Percentiles rank a stretch among this genome's conserved stretches.
Evolutionary conservation across 2,329 filamentous ascomycete genomes (phyloP).

Genomic region (Chaetomium olivaceum): DNA sequence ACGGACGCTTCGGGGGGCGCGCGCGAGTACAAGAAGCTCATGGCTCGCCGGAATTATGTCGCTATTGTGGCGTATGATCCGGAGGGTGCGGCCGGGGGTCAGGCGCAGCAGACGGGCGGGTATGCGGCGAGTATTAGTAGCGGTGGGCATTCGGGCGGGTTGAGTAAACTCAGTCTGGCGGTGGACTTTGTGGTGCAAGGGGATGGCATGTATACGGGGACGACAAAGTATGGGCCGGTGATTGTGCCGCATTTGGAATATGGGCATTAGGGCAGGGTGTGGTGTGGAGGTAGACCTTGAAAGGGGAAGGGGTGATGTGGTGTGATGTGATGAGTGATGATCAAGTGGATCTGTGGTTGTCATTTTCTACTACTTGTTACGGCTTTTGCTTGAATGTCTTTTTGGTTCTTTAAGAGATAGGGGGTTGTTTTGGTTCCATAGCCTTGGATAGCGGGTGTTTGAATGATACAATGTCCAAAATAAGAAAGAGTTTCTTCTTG

Average conservation of each 20-base stretch:
- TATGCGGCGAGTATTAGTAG: conserved; percentile 36
- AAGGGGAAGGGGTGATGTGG: background rate
- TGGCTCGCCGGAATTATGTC: conserved; percentile 90
- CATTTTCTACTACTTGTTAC: background rate
- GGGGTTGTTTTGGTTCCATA: conserved; percentile 13
- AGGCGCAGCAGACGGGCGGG: conserved; percentile 11
- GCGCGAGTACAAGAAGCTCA: conserved; percentile 85
- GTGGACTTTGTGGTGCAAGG: conserved; percentile 97
- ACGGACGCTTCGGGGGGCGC: conserved; percentile 83
- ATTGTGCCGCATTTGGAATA: conserved; percentile 86
- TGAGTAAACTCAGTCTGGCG: conserved; percentile 76
- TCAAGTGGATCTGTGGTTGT: background rate
- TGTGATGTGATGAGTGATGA: background rate
- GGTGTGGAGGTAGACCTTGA: no score
- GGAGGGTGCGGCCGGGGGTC: conserved; percentile 59
- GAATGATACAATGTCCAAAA: conserved; percentile 1
- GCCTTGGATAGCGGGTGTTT: conserved; percentile 17
- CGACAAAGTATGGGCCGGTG: conserved; percentile 95
- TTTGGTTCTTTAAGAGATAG: conserved; percentile 9
- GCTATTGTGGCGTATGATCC: conserved; percentile 94
- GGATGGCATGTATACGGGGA: conserved; percentile 74
- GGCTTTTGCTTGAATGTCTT: conserved; percentile 3
- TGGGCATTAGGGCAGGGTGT: conserved; percentile 52
- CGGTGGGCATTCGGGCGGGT: conserved; percentile 43
- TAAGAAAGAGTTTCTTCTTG: background rate